These are phyloP conservation scores for Mycena galericulata DNA, from an alignment of 768 basidiomycete species.

Conservation along the genomic window DNA sequence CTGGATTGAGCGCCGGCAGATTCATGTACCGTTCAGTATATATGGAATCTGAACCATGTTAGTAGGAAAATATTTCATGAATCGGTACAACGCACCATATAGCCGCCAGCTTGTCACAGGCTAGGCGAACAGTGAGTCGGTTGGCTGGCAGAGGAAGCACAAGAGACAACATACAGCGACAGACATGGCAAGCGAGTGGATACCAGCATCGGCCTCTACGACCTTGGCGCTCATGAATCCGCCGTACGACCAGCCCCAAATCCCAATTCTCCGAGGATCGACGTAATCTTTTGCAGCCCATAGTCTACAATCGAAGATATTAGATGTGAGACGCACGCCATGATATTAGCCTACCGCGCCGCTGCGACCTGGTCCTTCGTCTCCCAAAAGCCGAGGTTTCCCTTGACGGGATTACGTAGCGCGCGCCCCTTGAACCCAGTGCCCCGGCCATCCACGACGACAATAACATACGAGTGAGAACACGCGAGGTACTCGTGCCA, in stretches of 20 bases:
- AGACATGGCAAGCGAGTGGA: constrained; percentile 92
- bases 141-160: constrained; percentile 2
- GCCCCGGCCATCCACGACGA: constrained; percentile 92
- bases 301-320: constrained; percentile 57
- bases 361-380: constrained; percentile 90
- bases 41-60: constrained; percentile 76
- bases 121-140: constrained; percentile 48
- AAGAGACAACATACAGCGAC: constrained; percentile 74
- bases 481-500: constrained; percentile 93
- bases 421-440: constrained; percentile 92
- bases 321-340: background rate
- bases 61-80: constrained; percentile 6
- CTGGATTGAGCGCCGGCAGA: constrained; percentile 79
- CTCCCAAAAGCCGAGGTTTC: constrained; percentile 91
- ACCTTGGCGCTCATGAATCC: constrained; percentile 97
- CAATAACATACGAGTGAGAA: constrained; percentile 84
- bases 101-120: constrained; percentile 91
- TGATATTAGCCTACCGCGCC: constrained; percentile 69
- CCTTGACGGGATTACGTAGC: constrained; percentile 89
- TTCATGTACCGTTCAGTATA: constrained; percentile 99
- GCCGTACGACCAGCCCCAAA: constrained; percentile 99
- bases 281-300: constrained; percentile 93
- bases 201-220: constrained; percentile 88
- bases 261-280: constrained; percentile 88
- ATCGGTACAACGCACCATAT: constrained; percentile 64